Conservation (phyloP, 306 rosid species). For the Prunus salicina region DNA sequence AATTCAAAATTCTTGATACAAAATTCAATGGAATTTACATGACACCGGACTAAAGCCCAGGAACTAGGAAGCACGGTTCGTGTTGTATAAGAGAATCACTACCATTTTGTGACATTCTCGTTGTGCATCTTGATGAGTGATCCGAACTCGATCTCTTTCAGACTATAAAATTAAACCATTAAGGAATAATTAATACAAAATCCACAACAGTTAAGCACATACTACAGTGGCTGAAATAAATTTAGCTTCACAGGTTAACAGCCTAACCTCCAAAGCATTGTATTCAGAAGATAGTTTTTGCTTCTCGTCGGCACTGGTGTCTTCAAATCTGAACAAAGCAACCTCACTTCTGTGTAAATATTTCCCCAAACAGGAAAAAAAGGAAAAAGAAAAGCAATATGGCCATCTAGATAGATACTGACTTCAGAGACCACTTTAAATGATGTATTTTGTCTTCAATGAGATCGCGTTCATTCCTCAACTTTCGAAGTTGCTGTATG, state of each 20-base stretch:
- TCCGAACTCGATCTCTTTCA: constrained; percentile 58
- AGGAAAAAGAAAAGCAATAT: constrained; percentile 1
- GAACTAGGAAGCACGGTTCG: background rate
- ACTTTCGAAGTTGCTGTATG: constrained; percentile 64
- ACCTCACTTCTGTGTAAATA: constrained; percentile 1
- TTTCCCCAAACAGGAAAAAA: background rate
- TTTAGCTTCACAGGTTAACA: constrained; percentile 5
- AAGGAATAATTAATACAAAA: constrained; percentile 9
- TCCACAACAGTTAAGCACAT: background rate
- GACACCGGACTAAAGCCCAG: background rate
- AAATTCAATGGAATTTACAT: background rate
- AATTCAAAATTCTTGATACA: constrained; percentile 4
- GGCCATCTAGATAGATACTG: constrained; percentile 31
- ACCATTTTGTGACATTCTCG: constrained; percentile 79
- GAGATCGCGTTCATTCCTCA: constrained; percentile 74
- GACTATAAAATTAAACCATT: constrained; percentile 41
- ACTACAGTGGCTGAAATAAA: constrained; percentile 2
- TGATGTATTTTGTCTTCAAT: constrained; percentile 86
- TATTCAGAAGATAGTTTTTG: constrained; percentile 45
- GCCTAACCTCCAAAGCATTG: constrained; percentile 61
- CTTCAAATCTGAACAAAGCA: constrained; percentile 52
- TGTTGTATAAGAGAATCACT: constrained; percentile 17
- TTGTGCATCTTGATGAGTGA: constrained; percentile 64
- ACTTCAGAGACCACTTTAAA: constrained; percentile 83
- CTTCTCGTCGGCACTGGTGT: constrained; percentile 45